Conservation (phyloP, 2,329 filamentous ascomycete species). For the Venturia pyrina region DNA sequence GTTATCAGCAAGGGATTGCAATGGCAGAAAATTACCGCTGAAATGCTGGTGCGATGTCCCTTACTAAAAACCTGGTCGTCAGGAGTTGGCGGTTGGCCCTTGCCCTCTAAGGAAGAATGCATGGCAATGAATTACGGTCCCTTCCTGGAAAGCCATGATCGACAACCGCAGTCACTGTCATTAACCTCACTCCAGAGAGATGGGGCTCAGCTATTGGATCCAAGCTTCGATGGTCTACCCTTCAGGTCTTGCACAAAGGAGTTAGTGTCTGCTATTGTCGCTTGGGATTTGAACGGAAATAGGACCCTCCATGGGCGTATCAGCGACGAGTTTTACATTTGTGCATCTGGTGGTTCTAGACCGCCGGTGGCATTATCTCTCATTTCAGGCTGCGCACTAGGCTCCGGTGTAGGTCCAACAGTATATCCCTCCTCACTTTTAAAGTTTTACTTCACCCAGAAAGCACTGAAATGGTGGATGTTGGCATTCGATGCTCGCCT, state of each 20-base stretch:
- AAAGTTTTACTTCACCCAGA: background rate
- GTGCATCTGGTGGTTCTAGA: background rate
- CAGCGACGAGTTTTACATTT: no score
- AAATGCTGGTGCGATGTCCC: background rate
- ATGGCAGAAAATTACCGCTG: background rate
- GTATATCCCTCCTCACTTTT: background rate
- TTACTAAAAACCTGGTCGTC: no score
- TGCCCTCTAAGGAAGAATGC: no score
- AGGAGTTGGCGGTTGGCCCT: no score
- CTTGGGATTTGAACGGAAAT: no score
- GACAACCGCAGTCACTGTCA: no score
- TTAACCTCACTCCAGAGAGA: background rate
- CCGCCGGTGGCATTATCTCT: background rate
- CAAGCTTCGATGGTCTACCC: background rate
- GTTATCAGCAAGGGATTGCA: background rate
- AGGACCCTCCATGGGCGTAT: no score
- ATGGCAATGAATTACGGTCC: background rate
- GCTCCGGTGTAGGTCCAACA: background rate
- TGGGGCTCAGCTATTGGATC: background rate
- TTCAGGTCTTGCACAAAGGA: background rate
- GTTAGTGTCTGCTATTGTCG: background rate
- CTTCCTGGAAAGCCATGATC: background rate
- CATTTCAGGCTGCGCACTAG: background rate
- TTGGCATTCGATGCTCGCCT: background rate
- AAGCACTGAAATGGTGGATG: background rate